Evolutionary conservation across 108 stramenopile genomes (phyloP).

Genomic region (Nannochloropsis salina): DNA sequence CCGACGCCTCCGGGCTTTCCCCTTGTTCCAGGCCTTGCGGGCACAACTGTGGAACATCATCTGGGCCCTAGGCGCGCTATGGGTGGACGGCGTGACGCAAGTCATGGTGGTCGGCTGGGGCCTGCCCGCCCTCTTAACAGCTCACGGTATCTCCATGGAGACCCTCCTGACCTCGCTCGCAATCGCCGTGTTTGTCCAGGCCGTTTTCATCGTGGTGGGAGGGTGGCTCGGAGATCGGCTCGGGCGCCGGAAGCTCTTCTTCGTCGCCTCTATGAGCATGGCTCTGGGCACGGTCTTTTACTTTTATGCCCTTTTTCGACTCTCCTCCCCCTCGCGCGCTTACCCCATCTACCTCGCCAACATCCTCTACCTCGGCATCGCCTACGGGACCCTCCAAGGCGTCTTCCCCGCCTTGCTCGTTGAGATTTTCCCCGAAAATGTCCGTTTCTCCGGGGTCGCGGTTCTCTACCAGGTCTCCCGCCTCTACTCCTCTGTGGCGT

Average conservation of each 20-base stretch:
- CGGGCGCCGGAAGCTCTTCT: not conserved
- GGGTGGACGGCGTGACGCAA: not conserved
- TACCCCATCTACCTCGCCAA: not conserved
- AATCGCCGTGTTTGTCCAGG: not conserved
- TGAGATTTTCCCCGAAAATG: not conserved
- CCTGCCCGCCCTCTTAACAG: not conserved
- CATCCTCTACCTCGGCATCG: not conserved
- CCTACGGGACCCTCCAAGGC: not conserved
- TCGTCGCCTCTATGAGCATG: conserved; percentile 12
- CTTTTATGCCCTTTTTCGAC: not conserved
- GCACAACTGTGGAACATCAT: not conserved
- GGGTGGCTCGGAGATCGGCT: not conserved
- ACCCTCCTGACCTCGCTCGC: not conserved
- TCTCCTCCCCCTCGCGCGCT: not conserved
- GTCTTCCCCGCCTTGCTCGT: not conserved
- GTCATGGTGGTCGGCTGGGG: conserved; percentile 7
- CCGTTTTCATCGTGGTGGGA: not conserved
- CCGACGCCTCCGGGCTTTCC: not conserved
- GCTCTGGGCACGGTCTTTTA: not conserved
- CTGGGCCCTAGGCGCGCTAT: not conserved
- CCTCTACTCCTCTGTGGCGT: not conserved
- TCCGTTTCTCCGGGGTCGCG: not conserved
- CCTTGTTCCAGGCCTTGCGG: not conserved
- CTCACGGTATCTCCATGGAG: not conserved
- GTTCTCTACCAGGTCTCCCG: not conserved